Base-by-base conservation (phyloP, 331 rosid genomes). In the Dryas integrifolia region DNA sequence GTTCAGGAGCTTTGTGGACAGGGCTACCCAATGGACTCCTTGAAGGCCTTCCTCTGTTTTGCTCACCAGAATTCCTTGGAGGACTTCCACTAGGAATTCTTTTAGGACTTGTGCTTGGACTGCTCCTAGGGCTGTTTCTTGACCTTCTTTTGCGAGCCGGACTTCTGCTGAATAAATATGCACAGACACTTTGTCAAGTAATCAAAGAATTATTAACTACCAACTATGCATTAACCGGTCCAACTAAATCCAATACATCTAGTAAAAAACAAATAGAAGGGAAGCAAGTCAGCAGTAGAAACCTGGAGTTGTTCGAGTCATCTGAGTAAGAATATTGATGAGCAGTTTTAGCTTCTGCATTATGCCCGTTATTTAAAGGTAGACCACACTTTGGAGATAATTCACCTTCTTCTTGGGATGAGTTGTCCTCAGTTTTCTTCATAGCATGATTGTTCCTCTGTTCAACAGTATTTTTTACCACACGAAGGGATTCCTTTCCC, bases 351-450 rank as follows among this genome's bases (percentile, higher is more conserved):
- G 85, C 80, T 74, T 78, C 83, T 62, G 86, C 75, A 63, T 83
- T 84, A 63, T 79, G 86, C 79, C 96, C 88, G 0, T 86, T 84
- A 71, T 77, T 84, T 73, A 40, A 72, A 84, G 69, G 65, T 46
- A 64, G 86, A 18, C 73, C 86, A 82, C 83, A 82, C 84, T 88
- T 89, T 43, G 91, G 98, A 81, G 97, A 84, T 74, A 88, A 24
- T 78, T 92, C 97, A 73, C 91, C 94, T 79, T 89, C 99, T 85
- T 90, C 99, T 73, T 84, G 88, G 55, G 90, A 87, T 70, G 82
- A 82, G 74, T 79, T 86, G 60, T 79, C 86, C 72, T 62, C 58
- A 15, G 64, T 63, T 48, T 81, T 75, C 86, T 76, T 81, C 52
- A 35, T 68, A 69, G 69, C 81, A 60, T 45, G 74, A 70, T 80